Evolutionary conservation across 306 rosid species (phyloP).

Genomic region (Quercus suber): DNA sequence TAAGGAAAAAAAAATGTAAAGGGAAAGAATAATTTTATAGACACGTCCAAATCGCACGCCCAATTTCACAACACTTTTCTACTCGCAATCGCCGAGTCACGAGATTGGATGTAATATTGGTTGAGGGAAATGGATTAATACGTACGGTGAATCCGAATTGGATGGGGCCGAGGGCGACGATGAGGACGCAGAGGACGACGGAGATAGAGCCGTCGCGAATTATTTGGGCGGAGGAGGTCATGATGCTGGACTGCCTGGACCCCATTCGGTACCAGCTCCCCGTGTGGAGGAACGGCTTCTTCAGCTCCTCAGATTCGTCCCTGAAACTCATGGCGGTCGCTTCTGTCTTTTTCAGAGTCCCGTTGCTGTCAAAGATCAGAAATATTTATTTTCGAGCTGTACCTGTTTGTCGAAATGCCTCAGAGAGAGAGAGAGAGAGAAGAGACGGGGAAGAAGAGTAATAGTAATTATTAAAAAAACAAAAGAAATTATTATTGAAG

Average conservation of each 20-base stretch:
- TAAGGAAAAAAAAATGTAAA: neutral
- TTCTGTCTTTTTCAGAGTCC: neutral
- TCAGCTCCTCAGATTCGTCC: constrained; percentile 60
- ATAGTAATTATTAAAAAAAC: too few relatives aligned
- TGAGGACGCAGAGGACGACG: constrained; percentile 78
- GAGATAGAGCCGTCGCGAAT: constrained; percentile 70
- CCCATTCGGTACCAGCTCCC: constrained; percentile 92
- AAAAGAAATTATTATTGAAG: too few relatives aligned
- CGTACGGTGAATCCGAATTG: constrained; percentile 83
- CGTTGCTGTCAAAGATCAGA: neutral
- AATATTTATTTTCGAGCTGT: too few relatives aligned
- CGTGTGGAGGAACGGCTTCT: constrained; percentile 76
- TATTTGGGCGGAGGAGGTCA: constrained; percentile 52
- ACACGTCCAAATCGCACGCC: too few relatives aligned
- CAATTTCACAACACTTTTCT: too few relatives aligned
- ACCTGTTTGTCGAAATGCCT: too few relatives aligned
- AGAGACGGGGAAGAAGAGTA: too few relatives aligned
- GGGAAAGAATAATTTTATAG: too few relatives aligned
- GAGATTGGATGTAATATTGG: too few relatives aligned
- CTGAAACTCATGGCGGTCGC: constrained; percentile 48
- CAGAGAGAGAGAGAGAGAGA: too few relatives aligned
- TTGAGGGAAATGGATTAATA: too few relatives aligned
- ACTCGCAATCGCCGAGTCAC: too few relatives aligned
- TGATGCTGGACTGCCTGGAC: constrained; percentile 62
- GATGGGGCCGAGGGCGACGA: constrained; percentile 82